Base-by-base conservation (phyloP, 177 flowering plant species). In the Telopea speciosissima region DNA sequence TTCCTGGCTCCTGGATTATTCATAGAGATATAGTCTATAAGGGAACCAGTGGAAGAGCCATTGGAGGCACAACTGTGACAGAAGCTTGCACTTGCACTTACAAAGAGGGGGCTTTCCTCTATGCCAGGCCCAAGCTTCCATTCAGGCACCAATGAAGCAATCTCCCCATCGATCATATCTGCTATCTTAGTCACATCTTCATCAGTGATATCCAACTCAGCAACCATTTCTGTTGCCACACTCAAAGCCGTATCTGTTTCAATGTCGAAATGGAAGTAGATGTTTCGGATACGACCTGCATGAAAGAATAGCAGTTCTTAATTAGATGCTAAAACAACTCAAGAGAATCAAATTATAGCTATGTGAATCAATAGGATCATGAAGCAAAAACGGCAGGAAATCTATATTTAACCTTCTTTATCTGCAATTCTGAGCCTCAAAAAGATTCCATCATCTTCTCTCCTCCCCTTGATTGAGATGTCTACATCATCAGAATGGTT, bases 141-240 rank as follows among this genome's bases (percentile, higher is more conserved):
- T 1, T 79, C 90, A 0, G 97, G 97, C 7, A 95, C 93, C 68
- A 92, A 78, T 24, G 82, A 64, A 54, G 87, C 79, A 71, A 95
- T 88, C 78, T 95, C 99, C 21, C 82, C 81, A 69, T 95, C 96
- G 7, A 95, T 95, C 95, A 95, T 92, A n/a, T 89, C 90, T 44
- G 99, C 97, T 79, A 95, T 90, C 63, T 80, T 84, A 10, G 83
- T 86, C 62, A 85, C 97, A 66, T 93, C 96, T 81, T 95, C 96
- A 61, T 95, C 96, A 19, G 83, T 84, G 9, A 95, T 84, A 68
- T 91, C 97, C 63, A 95, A 80, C 74, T 91, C 99, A 0, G 84
- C 78, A 40, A 95, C 89, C 99, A 95, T 95, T 81, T 95, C 99
- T 5, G 84, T 82, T 0, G 97, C 97, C 33, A 92, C 97, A 71